A percentile compares a stretch with the other conserved stretches of the same genome.
Conservation (phyloP, 2,329 filamentous ascomycete species). For the Penicillium sp. region DNA sequence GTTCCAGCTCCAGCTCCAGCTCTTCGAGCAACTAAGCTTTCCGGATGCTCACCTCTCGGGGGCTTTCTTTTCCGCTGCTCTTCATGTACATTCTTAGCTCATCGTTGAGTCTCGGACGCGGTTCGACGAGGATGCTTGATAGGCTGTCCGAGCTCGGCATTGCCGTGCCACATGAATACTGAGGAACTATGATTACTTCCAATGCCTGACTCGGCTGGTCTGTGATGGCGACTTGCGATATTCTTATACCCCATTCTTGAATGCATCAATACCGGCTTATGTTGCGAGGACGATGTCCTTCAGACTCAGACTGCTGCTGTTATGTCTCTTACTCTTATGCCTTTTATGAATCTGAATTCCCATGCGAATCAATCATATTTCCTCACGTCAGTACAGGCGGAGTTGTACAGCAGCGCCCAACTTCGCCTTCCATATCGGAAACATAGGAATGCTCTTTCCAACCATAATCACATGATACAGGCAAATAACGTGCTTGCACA, state of each 20-base stretch:
- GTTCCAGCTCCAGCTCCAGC: conserved; percentile 21
- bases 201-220: neutral
- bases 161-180: neutral
- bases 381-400: neutral
- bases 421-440: too few relatives aligned
- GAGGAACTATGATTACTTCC: neutral
- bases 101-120: neutral
- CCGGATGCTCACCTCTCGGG: too few relatives aligned
- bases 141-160: neutral
- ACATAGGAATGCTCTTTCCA: too few relatives aligned
- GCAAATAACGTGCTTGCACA: too few relatives aligned
- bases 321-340: neutral
- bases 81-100: neutral
- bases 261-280: neutral
- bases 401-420: neutral
- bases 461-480: too few relatives aligned
- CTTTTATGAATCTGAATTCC: neutral
- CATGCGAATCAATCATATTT: neutral
- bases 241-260: neutral
- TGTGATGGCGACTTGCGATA: neutral
- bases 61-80: neutral
- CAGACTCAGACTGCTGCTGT: neutral
- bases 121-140: neutral
- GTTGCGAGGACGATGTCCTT: neutral
- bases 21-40: conserved; percentile 2